Evolutionary conservation across 805 yeast genomes (phyloP), one percentile per base, ranked within the genome.

Genomic region (Huiozyma sinensis): DNA sequence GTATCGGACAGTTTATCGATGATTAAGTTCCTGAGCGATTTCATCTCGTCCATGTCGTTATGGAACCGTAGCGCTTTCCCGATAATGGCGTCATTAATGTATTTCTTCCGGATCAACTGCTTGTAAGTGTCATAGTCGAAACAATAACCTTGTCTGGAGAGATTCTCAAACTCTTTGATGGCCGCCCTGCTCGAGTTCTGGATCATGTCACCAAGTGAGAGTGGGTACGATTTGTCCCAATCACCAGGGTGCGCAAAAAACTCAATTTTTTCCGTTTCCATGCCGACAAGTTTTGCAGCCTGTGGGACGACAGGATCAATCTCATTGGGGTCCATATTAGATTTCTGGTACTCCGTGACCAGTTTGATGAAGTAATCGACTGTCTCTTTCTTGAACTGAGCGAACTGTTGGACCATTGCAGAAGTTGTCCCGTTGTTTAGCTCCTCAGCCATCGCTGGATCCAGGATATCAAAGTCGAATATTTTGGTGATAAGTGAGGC

Each of bases 401-500:
- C 38, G 7, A 64, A 48, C 32, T 40, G 38, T 27, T 40, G 42
- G 28, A 7, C 27, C 30, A 40, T 7, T 11, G 10, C 10, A 3
- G 24, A 35, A 7, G 32, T 39, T 24, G 32, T 36, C 17, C 28
- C n/a, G 38, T 31, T 32, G 28, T 36, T 33, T 33, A 24, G 32
- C 24, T 17, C 24, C 24, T 17, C 24, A 17, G 24, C 24, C 24
- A 17, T 17, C 24, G 31, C 33, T 34, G 51, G 50, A 33, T 42
- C 39, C 27, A 46, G 40, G 12, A 44, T 44, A 38, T 64, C 65
- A 41, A 63, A 46, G 44, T 68, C 70, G 44, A 58, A 57, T 31
- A 68, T 56, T 50, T 61, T 68, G 8, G 63, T 50, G 7, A 68
- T 52, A 42, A 68, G 41, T 17, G 61, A 61, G 1, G 69, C 55